Evolutionary conservation across 2,329 filamentous ascomycete genomes (phyloP).

Genomic region (Penicillium psychrosexuale): DNA sequence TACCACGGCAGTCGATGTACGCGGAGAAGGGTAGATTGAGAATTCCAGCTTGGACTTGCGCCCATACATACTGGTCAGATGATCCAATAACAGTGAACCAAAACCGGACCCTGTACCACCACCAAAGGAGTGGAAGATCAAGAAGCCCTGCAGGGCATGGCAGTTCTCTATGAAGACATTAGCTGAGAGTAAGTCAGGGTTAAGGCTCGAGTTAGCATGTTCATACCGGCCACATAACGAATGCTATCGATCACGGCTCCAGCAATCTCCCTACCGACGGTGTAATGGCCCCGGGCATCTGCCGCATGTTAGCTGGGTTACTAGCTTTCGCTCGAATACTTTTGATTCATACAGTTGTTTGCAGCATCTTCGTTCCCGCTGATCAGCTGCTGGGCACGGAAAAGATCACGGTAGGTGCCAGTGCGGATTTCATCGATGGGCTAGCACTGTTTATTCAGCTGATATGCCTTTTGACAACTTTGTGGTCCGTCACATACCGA

Average conservation of each 20-base stretch:
- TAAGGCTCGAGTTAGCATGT: background rate
- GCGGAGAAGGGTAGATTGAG: constrained; percentile 62
- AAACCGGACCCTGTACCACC: constrained; percentile 67
- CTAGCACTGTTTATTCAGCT: constrained; percentile 27
- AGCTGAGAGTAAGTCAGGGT: constrained; percentile 6
- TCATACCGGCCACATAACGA: constrained; percentile 59
- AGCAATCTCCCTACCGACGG: constrained; percentile 65
- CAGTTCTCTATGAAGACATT: constrained; percentile 55
- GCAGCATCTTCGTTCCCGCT: constrained; percentile 68
- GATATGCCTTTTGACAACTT: background rate
- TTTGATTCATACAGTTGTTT: constrained; percentile 56
- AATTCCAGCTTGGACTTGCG: constrained; percentile 69
- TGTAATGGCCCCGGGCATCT: constrained; percentile 68
- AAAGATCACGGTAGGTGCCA: constrained; percentile 60
- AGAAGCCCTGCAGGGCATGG: constrained; percentile 63
- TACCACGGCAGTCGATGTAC: constrained; percentile 63
- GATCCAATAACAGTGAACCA: constrained; percentile 62
- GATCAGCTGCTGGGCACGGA: constrained; percentile 64
- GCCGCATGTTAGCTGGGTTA: constrained; percentile 12
- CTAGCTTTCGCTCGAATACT: background rate
- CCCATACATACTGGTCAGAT: constrained; percentile 62
- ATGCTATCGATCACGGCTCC: constrained; percentile 63
- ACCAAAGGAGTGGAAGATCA: constrained; percentile 67
- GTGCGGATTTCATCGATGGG: constrained; percentile 67
- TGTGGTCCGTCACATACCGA: constrained; percentile 41